A percentile compares a stretch with the other conserved stretches of the same genome.
Evolutionary conservation across 805 yeast genomes (phyloP).

Genomic region (Clavispora carvajalis): DNA sequence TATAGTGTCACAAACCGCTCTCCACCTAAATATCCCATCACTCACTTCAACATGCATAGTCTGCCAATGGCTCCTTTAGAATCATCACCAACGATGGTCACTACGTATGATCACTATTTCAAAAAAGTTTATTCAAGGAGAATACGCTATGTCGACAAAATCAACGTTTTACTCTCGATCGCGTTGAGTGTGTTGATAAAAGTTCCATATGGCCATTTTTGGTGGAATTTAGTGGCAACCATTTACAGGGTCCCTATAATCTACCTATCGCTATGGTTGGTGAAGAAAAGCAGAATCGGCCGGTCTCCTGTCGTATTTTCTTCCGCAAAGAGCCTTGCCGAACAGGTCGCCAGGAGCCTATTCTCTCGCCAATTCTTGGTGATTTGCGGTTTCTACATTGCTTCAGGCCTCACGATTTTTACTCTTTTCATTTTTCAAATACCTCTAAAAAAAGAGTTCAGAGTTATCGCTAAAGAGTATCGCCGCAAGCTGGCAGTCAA

Average conservation of each 20-base stretch:
- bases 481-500: conserved; percentile 33
- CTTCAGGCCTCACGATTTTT: conserved; percentile 21
- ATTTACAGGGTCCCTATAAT: conserved; percentile 27
- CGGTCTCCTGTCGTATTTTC: conserved; percentile 29
- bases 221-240: conserved; percentile 26
- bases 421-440: conserved; percentile 24
- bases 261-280: conserved; percentile 22
- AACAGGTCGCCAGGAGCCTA: conserved; percentile 19
- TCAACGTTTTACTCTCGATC: conserved; percentile 24
- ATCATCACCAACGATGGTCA: conserved; percentile 1
- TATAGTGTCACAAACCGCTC: neutral
- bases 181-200: conserved; percentile 19
- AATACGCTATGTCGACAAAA: conserved; percentile 30
- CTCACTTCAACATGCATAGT: neutral
- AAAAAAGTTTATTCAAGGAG: conserved; percentile 28
- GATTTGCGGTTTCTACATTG: conserved; percentile 16
- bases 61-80: neutral
- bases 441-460: conserved; percentile 23
- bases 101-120: conserved; percentile 22
- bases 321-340: conserved; percentile 27
- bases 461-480: conserved; percentile 34
- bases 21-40: neutral
- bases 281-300: conserved; percentile 21
- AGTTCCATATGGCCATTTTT: conserved; percentile 25
- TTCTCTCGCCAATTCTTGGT: conserved; percentile 15